A percentile compares a stretch with the other conserved stretches of the same genome.
Conservation (phyloP, 352 stramenopile genomes). For the Phytophthora syringae region DNA sequence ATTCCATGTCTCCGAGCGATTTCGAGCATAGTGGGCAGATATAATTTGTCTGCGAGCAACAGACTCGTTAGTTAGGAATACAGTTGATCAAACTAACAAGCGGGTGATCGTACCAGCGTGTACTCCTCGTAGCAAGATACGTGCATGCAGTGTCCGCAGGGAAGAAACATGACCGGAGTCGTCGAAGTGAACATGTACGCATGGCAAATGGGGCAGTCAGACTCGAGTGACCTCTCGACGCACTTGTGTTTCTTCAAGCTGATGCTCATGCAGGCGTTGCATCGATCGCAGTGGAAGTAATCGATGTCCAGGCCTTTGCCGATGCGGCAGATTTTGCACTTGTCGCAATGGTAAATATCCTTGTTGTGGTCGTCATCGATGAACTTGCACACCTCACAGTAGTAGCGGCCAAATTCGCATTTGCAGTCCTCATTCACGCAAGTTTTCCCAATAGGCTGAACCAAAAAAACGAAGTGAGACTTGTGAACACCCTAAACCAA, state of each 20-base stretch:
- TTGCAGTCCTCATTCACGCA: slow-evolving; percentile 76
- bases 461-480: slow-evolving; percentile 26
- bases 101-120: slow-evolving; percentile 60
- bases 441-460: slow-evolving; percentile 63
- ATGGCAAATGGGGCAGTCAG: slow-evolving; percentile 96
- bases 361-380: slow-evolving; percentile 94
- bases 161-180: slow-evolving; percentile 94
- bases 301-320: slow-evolving; percentile 96
- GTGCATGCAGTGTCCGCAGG: slow-evolving; percentile 97
- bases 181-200: slow-evolving; percentile 96
- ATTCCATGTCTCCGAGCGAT: slow-evolving; percentile 94
- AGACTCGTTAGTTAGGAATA: slow-evolving; percentile 9
- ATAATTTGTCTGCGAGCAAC: slow-evolving; percentile 81
- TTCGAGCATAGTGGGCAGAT: slow-evolving; percentile 96
- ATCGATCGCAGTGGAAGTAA: slow-evolving; percentile 98
- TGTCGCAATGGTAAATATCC: slow-evolving; percentile 98
- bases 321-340: slow-evolving; percentile 97
- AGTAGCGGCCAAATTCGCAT: slow-evolving; percentile 92
- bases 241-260: slow-evolving; percentile 93
- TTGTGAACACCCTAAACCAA: not conserved
- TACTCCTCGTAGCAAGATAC: slow-evolving; percentile 95
- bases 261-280: slow-evolving; percentile 97
- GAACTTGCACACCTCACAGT: slow-evolving; percentile 96
- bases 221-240: slow-evolving; percentile 95
- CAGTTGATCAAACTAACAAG: not conserved